Percentiles rank a stretch among this genome's conserved stretches.
phyloP scores from a whole-genome alignment of 1,139 yeast species.

The Debaryomyces sp. region DNA sequence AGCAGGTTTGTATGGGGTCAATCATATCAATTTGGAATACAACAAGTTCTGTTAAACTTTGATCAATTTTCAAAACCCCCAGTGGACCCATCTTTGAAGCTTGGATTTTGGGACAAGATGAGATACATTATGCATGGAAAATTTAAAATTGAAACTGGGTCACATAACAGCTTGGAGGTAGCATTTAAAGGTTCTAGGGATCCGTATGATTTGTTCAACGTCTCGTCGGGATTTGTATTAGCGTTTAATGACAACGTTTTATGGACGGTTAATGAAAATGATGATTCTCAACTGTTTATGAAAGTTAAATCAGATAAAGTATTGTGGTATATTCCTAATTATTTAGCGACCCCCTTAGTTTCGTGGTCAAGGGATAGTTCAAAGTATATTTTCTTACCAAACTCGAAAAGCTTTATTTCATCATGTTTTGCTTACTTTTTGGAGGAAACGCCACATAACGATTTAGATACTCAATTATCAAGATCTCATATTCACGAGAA shows the following conservation, averaged over 20 bases:
- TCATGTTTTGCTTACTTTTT: constrained; percentile 58
- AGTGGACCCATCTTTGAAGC: constrained; percentile 60
- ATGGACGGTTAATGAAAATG: constrained; percentile 45
- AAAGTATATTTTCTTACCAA: constrained; percentile 47
- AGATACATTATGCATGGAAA: constrained; percentile 52
- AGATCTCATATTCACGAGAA: constrained; percentile 44
- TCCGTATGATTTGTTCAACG: constrained; percentile 45
- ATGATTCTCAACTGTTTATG: constrained; percentile 41
- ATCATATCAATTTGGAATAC: constrained; percentile 81
- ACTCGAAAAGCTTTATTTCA: constrained; percentile 43
- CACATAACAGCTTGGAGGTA: constrained; percentile 52
- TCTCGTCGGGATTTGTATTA: constrained; percentile 44
- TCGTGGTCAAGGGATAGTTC: constrained; percentile 61
- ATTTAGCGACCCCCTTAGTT: constrained; percentile 56
- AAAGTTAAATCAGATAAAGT: constrained; percentile 40
- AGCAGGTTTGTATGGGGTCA: constrained; percentile 86
- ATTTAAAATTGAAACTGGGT: constrained; percentile 28
- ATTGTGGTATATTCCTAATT: constrained; percentile 60
- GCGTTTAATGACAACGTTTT: constrained; percentile 40
- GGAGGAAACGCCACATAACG: constrained; percentile 21
- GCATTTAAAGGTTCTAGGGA: constrained; percentile 52
- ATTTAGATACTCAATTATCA: background rate
- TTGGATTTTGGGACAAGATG: constrained; percentile 65
- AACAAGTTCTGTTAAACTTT: constrained; percentile 75
- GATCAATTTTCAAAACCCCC: constrained; percentile 85